Base-by-base conservation (phyloP, 73 alveolate genomes). In the Paraurostyla sp. region DNA sequence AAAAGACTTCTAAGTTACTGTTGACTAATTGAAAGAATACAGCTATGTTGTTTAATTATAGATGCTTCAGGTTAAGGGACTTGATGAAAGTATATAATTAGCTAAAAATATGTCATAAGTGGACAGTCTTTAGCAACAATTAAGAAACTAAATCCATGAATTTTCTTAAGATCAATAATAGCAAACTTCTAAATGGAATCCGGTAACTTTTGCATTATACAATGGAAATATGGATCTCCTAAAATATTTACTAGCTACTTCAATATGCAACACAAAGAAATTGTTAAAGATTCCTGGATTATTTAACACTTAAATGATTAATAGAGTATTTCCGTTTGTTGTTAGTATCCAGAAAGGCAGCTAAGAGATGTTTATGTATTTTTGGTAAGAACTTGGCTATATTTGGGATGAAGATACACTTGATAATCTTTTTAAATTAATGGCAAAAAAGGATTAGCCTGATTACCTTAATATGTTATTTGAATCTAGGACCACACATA, bases 401-500 rank as follows among this genome's bases (percentile, higher is more conserved):
- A 36, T 83, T 7, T 83, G 92, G 92, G 76, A 83, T 46, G 92
- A 83, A 27, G 92, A 83, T 32, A 41, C 75, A 15, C 65, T 83
- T 46, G 92, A 83, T 2, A 29, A 38, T 16, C 51, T 83, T 29
- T 45, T 83, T 35, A 83, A 63, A 40, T 20, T 83, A 13, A 20
- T 83, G 35, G 75, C 71, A 15, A 78, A 54, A 62, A 78, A 54
- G 59, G 89, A 78, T 46, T 54, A 27, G 2, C 7, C 76, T 11
- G 89, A 78, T 4, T 78, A 43, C 22, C 13, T 78, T 0, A 2
- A 9, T 2, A 32, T 78, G 27, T 7, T 78, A 3, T 51, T 78
- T 27, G 49, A 52, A 6, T 51, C 89, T 7, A 1, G 40, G n/a
- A 78, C 89, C 30, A n/a, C 59, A 2, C 78, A 78, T 6, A 54